Evolutionary conservation across 2,329 filamentous ascomycete genomes (phyloP).

Genomic region (Amauroascus verrucosus): DNA sequence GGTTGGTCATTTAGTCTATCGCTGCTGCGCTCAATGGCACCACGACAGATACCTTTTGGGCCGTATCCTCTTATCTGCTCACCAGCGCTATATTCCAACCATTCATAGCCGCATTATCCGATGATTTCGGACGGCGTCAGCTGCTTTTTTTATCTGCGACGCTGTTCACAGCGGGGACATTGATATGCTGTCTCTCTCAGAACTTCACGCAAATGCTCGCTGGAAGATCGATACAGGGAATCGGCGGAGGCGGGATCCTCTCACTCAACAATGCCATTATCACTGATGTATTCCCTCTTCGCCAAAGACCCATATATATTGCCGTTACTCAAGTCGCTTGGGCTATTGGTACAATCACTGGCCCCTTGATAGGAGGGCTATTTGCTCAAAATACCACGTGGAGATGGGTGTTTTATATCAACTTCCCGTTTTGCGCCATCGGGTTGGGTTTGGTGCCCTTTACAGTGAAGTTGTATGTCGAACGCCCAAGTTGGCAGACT

Average conservation of each 20-base stretch:
- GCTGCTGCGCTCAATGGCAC: constrained; percentile 32
- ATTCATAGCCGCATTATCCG: constrained; percentile 41
- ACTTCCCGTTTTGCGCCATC: constrained; percentile 48
- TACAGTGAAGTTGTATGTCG: constrained; percentile 39
- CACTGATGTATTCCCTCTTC: constrained; percentile 36
- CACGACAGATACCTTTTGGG: constrained; percentile 52
- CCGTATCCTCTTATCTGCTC: constrained; percentile 50
- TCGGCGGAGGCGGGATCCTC: constrained; percentile 39
- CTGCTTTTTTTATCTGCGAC: constrained; percentile 31
- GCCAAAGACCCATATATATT: constrained; percentile 30
- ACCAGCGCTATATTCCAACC: constrained; percentile 33
- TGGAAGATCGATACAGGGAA: constrained; percentile 36
- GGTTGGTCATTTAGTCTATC: no score
- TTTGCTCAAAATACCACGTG: constrained; percentile 28
- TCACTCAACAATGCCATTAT: constrained; percentile 36
- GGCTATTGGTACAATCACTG: constrained; percentile 31
- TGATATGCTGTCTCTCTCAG: constrained; percentile 32
- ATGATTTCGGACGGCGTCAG: constrained; percentile 44
- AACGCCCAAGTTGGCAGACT: constrained; percentile 35
- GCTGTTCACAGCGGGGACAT: constrained; percentile 37
- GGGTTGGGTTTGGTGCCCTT: constrained; percentile 35
- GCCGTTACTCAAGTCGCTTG: constrained; percentile 30
- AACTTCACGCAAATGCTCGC: constrained; percentile 38
- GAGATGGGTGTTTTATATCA: constrained; percentile 57
- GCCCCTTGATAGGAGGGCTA: constrained; percentile 16